These are phyloP conservation scores for Papiliotrema laurentii DNA, from an alignment of 1,284 basidiomycete genomes.

Conservation along the genomic window DNA sequence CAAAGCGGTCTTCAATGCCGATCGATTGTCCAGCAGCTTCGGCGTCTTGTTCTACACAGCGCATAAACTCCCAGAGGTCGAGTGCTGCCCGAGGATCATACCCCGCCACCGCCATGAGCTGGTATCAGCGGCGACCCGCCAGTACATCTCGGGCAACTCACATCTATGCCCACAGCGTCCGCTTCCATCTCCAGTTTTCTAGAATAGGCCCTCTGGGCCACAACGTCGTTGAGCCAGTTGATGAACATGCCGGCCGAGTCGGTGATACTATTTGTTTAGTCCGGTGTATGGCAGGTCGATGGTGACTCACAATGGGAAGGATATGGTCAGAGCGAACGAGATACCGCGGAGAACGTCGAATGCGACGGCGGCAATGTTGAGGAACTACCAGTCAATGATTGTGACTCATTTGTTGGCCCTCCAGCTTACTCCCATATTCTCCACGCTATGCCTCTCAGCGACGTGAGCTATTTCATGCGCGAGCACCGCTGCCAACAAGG, in stretches of 20 bases:
- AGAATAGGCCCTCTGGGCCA: conserved; percentile 52
- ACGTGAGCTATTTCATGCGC: conserved; percentile 54
- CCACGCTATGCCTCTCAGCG: conserved; percentile 52
- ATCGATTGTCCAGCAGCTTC: conserved; percentile 29
- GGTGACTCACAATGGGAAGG: conserved; percentile 49
- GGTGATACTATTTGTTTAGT: conserved; percentile 40
- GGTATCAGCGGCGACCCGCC: not conserved
- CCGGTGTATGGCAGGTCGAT: not conserved
- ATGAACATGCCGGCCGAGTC: conserved; percentile 51
- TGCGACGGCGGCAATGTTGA: conserved; percentile 51
- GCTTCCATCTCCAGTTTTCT: conserved; percentile 54
- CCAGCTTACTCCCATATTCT: conserved; percentile 49
- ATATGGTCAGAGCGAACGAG: conserved; percentile 52
- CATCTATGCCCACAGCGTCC: conserved; percentile 51
- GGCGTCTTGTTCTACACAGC: conserved; percentile 50
- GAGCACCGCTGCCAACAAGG: conserved; percentile 51
- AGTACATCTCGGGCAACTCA: conserved; percentile 22
- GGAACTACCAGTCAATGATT: conserved; percentile 38
- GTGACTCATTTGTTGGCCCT: not conserved
- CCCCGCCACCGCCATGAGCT: conserved; percentile 51
- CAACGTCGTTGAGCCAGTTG: conserved; percentile 52
- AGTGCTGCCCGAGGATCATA: conserved; percentile 51
- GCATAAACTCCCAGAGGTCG: conserved; percentile 53
- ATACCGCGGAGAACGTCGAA: conserved; percentile 54
- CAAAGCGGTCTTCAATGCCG: conserved; percentile 40